Base-by-base conservation (phyloP, 2,329 filamentous ascomycete species). In the Dothistroma septosporum region DNA sequence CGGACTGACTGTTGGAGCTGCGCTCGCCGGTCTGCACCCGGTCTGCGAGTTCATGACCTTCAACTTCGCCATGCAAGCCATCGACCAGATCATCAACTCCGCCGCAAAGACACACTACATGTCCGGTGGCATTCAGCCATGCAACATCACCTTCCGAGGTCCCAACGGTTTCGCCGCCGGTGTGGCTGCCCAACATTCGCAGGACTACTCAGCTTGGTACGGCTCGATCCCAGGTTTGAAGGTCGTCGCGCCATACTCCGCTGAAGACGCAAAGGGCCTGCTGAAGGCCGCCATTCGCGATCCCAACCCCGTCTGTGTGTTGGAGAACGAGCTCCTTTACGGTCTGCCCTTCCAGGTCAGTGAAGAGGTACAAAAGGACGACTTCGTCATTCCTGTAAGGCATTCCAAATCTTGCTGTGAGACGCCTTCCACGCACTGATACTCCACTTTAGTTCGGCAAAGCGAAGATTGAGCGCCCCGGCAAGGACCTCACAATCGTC, bases 1-100 rank as follows among this genome's bases (percentile, higher is more conserved):
- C 75, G 94, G 94, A 84, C 84, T 99, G 65, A 93, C 93, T 57
- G 89, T 97, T 67, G 94, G 94, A 79, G 91, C 94, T 76, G 94
- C 94, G 64, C 86, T 99, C 72, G 93, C 92, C 76, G 94, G 94
- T 68, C 85, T 99, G 71, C 89, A 95, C 81, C 94, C 94, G 64
- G 85, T 99, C 70, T 94, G 90, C 85, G 94, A 99, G 83, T 99
- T 99, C 85, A 99, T 99, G 94, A 99, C 94, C 74, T 97, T 96
- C 87, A 99, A 99, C 86, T 97, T 97, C 77, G 93, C 94, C 78
- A 99, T 99, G 94, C 94, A 99, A 83, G 91, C 94, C 76, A 99
- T 99, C 79, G 94, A 99, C 78, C 94, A 99, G 79, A 91, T 99
- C 76, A 92, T 99, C 86, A 99, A 99, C 87, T 97, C 93, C 54